phyloP scores from a whole-genome alignment of 2,329 filamentous ascomycete species.

The Eutypa lata region DNA sequence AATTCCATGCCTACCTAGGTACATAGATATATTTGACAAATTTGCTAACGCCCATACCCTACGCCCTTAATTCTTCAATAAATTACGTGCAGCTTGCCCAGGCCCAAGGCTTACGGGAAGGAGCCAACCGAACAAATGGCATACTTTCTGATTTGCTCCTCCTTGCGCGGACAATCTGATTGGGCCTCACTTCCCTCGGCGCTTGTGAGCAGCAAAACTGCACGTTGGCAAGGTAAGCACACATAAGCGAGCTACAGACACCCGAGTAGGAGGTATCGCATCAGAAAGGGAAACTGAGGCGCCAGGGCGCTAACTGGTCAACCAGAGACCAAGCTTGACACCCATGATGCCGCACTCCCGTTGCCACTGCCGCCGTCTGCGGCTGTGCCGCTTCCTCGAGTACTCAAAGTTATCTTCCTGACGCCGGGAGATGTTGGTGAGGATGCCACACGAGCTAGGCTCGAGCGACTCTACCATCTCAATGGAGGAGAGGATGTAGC shows the following conservation, averaged over 20 bases:
- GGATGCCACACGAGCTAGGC: slow-evolving; percentile 26
- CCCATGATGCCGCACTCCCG: slow-evolving; percentile 45
- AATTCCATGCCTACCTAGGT: no score
- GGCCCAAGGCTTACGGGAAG: not conserved
- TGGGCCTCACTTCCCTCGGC: slow-evolving; percentile 23
- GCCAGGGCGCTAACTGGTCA: slow-evolving; percentile 19
- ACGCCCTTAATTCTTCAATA: not conserved
- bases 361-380: slow-evolving; percentile 23
- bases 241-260: not conserved
- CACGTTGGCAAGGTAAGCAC: slow-evolving; percentile 26
- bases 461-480: slow-evolving; percentile 39
- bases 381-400: slow-evolving; percentile 7
- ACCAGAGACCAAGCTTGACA: slow-evolving; percentile 38
- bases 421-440: slow-evolving; percentile 33
- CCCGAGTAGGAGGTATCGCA: not conserved
- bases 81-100: not conserved
- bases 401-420: slow-evolving; percentile 39
- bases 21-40: no score
- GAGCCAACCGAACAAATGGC: no score
- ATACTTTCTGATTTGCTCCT: slow-evolving; percentile 19
- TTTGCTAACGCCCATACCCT: no score
- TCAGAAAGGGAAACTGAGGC: slow-evolving; percentile 4
- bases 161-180: slow-evolving; percentile 25
- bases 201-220: slow-evolving; percentile 18
- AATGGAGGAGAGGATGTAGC: slow-evolving; percentile 38